Evolutionary conservation across 371 early-diverging fungal genomes (phyloP).

Genomic region (Nematocida sp.): DNA sequence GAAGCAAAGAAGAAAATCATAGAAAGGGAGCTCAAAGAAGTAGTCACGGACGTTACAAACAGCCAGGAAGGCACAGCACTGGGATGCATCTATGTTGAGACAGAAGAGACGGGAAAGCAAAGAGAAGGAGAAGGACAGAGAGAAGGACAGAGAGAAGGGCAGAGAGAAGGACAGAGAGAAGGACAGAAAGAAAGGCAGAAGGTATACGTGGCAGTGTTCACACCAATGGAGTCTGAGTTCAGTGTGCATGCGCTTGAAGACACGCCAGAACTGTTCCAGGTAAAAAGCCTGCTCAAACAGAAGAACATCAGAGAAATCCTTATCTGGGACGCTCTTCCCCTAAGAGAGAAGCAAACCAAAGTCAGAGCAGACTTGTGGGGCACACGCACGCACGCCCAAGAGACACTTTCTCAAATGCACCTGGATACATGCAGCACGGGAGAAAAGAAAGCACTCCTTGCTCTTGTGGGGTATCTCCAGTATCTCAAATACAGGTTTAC

Average conservation of each 20-base stretch:
- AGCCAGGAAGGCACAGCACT: slow-evolving; percentile 23
- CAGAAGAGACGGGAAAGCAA: slow-evolving; percentile 68
- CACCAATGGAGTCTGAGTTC: slow-evolving; percentile 37
- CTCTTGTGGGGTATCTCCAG: slow-evolving; percentile 30
- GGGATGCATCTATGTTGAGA: slow-evolving; percentile 67
- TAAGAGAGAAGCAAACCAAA: slow-evolving; percentile 62
- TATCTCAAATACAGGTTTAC: slow-evolving; percentile 36
- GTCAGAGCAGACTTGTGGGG: slow-evolving; percentile 26
- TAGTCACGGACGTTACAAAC: slow-evolving; percentile 81
- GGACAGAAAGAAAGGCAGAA: slow-evolving; percentile 67
- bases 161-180: no score
- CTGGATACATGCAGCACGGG: not conserved
- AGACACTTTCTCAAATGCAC: not conserved
- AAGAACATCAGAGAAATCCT: slow-evolving; percentile 63
- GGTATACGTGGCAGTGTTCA: slow-evolving; percentile 1
- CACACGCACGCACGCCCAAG: not conserved
- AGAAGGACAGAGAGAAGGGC: no score
- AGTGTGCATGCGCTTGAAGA: slow-evolving; percentile 68
- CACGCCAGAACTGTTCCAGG: slow-evolving; percentile 69
- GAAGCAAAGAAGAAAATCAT: slow-evolving; percentile 71
- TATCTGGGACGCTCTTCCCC: slow-evolving; percentile 5
- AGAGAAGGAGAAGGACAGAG: no score
- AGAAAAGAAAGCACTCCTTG: not conserved
- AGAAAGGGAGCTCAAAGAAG: slow-evolving; percentile 79
- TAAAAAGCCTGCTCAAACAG: slow-evolving; percentile 73